Percentiles rank a stretch among this genome's conserved stretches.
These are phyloP conservation scores for Hysterangium stoloniferum DNA, from an alignment of 768 basidiomycete species.

Conservation along the genomic window DNA sequence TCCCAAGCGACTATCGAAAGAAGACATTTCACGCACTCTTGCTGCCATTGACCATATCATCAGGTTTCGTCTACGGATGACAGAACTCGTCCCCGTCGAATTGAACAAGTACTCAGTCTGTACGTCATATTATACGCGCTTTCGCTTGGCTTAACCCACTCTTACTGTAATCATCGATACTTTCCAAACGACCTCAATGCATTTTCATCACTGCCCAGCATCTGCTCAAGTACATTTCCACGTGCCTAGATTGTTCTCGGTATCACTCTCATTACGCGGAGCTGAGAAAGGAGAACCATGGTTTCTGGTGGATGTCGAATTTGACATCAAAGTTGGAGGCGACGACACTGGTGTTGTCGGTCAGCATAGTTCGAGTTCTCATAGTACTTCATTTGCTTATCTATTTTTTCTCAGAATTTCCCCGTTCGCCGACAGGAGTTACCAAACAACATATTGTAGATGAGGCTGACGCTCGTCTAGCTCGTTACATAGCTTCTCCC, in stretches of 20 bases:
- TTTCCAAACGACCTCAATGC: slow-evolving; percentile 35
- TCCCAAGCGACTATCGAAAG: slow-evolving; percentile 56
- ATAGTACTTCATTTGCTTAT: background rate
- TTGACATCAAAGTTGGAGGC: slow-evolving; percentile 64
- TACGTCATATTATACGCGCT: slow-evolving; percentile 3
- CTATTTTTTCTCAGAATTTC: slow-evolving; percentile 48
- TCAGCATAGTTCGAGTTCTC: slow-evolving; percentile 17
- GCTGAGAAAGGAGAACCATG: slow-evolving; percentile 65
- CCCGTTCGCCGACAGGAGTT: slow-evolving; percentile 53
- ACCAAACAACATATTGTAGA: slow-evolving; percentile 62
- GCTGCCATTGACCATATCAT: slow-evolving; percentile 69
- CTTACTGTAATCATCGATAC: background rate
- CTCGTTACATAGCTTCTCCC: slow-evolving; percentile 42
- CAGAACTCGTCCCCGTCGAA: slow-evolving; percentile 75
- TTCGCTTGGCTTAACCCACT: background rate
- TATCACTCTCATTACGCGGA: slow-evolving; percentile 66
- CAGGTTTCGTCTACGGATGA: slow-evolving; percentile 68
- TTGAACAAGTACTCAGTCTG: slow-evolving; percentile 34
- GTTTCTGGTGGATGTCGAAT: slow-evolving; percentile 79
- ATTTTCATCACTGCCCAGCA: slow-evolving; percentile 51
- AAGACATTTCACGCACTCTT: slow-evolving; percentile 57
- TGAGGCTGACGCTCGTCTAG: slow-evolving; percentile 64
- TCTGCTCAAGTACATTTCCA: slow-evolving; percentile 76
- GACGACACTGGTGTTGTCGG: slow-evolving; percentile 69
- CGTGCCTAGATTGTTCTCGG: slow-evolving; percentile 64